Conservation (phyloP, 768 basidiomycete species). For the Xerocomus potaroensis region DNA sequence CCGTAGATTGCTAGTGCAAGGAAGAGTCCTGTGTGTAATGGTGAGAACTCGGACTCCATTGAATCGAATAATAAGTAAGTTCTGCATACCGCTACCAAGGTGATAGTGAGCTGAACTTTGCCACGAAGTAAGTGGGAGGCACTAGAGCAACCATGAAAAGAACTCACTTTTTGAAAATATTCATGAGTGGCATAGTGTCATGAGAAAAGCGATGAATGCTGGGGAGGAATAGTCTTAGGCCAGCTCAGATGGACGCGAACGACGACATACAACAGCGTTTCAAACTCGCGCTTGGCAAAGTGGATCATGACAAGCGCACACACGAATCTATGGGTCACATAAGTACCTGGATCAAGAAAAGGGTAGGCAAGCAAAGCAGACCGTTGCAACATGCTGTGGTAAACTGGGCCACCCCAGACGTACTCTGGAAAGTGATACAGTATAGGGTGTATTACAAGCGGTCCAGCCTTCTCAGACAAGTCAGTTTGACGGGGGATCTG, state of each 20-base stretch:
- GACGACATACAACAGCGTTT: constrained; percentile 77
- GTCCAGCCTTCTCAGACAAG: constrained; percentile 58
- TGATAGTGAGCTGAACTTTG: constrained; percentile 87
- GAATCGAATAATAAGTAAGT: background rate
- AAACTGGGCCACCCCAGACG: constrained; percentile 66
- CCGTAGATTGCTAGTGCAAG: constrained; percentile 81
- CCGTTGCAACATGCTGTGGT: constrained; percentile 77
- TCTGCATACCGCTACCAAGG: constrained; percentile 57
- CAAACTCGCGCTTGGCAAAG: constrained; percentile 88
- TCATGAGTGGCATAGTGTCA: constrained; percentile 83
- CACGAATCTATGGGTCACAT: constrained; percentile 45
- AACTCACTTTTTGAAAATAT: constrained; percentile 89
- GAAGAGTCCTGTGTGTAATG: constrained; percentile 48
- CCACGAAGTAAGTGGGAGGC: constrained; percentile 1
- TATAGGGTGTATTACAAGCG: constrained; percentile 83
- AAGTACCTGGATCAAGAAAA: background rate
- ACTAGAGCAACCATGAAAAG: background rate
- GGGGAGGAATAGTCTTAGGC: background rate
- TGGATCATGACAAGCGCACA: constrained; percentile 78
- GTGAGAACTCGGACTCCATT: background rate
- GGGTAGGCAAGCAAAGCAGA: constrained; percentile 27
- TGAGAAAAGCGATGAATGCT: constrained; percentile 95
- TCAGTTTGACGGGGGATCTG: constrained; percentile 3
- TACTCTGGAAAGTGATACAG: constrained; percentile 67
- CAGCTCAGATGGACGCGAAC: background rate